phyloP scores from a whole-genome alignment of 495 filamentous ascomycete species.

The Penicillium steckii region DNA sequence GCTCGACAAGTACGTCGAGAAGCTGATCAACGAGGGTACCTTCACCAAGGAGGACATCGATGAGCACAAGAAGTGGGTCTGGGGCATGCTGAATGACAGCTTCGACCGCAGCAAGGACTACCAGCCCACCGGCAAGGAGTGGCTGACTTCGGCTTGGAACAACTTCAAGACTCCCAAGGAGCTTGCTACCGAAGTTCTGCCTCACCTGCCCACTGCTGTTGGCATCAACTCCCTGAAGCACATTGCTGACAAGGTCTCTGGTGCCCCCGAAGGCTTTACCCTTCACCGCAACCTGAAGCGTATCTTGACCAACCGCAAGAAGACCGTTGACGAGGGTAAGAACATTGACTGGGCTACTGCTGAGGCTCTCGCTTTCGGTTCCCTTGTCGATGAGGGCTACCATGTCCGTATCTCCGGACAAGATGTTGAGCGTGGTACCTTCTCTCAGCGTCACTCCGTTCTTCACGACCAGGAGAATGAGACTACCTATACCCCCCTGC shows the following conservation, averaged over 20 bases:
- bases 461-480: conserved; percentile 96
- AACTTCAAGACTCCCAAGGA: conserved; percentile 99
- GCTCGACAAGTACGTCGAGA: conserved; percentile 83
- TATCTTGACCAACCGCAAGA: conserved; percentile 85
- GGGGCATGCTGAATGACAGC: conserved; percentile 97
- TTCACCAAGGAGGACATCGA: conserved; percentile 98
- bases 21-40: conserved; percentile 83
- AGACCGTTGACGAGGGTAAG: conserved; percentile 89
- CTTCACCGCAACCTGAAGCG: conserved; percentile 95
- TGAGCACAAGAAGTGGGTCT: conserved; percentile 99
- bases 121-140: conserved; percentile 93
- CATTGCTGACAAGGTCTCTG: conserved; percentile 72
- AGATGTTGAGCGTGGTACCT: conserved; percentile 98
- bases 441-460: conserved; percentile 96
- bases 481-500: conserved; percentile 86
- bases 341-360: conserved; percentile 97
- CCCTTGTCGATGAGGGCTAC: conserved; percentile 86
- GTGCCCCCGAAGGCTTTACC: conserved; percentile 78
- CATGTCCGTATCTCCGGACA: conserved; percentile 97
- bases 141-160: conserved; percentile 98
- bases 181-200: conserved; percentile 88
- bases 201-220: conserved; percentile 86
- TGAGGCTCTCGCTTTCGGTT: conserved; percentile 93
- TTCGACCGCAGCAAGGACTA: conserved; percentile 97
- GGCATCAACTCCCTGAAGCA: conserved; percentile 65